A percentile compares a stretch with the other conserved stretches of the same genome.
phyloP scores from a whole-genome alignment of 2,329 filamentous ascomycete genomes.

The Cytospora leucostoma region DNA sequence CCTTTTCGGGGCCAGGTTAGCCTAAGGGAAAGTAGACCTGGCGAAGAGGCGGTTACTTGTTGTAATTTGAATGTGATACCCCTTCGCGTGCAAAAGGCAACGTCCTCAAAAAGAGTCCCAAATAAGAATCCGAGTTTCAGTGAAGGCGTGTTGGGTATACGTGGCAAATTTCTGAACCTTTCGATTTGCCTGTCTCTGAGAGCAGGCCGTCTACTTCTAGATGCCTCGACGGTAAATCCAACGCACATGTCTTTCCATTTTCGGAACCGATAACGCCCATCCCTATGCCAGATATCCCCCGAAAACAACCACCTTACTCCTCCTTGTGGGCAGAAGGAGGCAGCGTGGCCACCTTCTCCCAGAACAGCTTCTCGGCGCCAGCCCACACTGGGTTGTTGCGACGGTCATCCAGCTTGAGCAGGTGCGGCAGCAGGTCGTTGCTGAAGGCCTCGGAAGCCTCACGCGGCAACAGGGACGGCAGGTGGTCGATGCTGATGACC shows the following conservation, averaged over 20 bases:
- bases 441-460: conserved; percentile 86
- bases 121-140: not conserved
- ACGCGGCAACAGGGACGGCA: conserved; percentile 79
- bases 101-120: not conserved
- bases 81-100: not conserved
- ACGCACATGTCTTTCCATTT: conserved; percentile 2
- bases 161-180: not conserved
- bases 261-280: conserved; percentile 17
- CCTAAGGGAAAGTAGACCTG: conserved; percentile 6
- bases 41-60: not conserved
- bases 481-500: conserved; percentile 86
- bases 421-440: conserved; percentile 72
- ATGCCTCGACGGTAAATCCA: conserved; percentile 3
- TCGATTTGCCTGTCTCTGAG: not conserved
- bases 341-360: conserved; percentile 70
- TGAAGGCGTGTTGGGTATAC: conserved; percentile 1
- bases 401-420: conserved; percentile 77
- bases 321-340: conserved; percentile 27
- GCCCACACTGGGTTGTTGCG: conserved; percentile 76
- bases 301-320: not conserved
- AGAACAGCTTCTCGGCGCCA: conserved; percentile 80
- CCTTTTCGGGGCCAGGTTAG: conserved; percentile 3
- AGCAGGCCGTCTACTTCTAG: conserved; percentile 15
- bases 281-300: conserved; percentile 16
- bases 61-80: conserved; percentile 7